Percentiles rank a stretch among this genome's conserved stretches.
These are phyloP conservation scores for apple (Malus domestica) DNA, from an alignment of 306 rosid genomes.

Conservation along the genomic window DNA sequence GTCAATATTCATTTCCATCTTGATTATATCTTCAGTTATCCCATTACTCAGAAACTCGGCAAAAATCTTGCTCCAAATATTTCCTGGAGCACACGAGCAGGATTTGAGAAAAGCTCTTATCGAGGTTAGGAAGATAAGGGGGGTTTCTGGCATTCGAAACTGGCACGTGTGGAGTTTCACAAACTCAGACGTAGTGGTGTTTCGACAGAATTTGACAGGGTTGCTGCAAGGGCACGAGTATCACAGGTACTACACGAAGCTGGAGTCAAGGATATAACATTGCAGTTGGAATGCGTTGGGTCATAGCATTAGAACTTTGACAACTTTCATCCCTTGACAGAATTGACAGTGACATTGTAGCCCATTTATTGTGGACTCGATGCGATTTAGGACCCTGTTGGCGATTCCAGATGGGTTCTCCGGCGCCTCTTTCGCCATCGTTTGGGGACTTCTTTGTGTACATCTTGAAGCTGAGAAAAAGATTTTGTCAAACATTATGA, in stretches of 20 bases:
- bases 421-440: neutral
- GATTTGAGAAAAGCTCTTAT: slow-evolving; percentile 54
- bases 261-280: slow-evolving; percentile 80
- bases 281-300: slow-evolving; percentile 64
- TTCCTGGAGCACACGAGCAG: slow-evolving; percentile 58
- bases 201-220: slow-evolving; percentile 58
- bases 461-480: neutral
- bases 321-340: slow-evolving; percentile 5
- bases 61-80: slow-evolving; percentile 80
- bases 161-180: slow-evolving; percentile 81
- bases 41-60: slow-evolving; percentile 89
- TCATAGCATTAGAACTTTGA: neutral
- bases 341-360: neutral
- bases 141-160: slow-evolving; percentile 59
- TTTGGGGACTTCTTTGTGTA: neutral
- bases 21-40: slow-evolving; percentile 77
- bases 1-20: slow-evolving; percentile 54
- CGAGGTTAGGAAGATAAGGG: slow-evolving; percentile 47
- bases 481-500: neutral
- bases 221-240: slow-evolving; percentile 43
- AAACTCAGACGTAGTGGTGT: slow-evolving; percentile 66
- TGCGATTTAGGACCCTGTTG: neutral
- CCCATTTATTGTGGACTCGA: neutral
- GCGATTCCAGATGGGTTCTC: neutral
- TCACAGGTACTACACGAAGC: slow-evolving; percentile 51